A percentile compares a stretch with the other conserved stretches of the same genome.
Evolutionary conservation across 352 stramenopile genomes (phyloP).

Genomic region (Globisporangium emineosum): DNA sequence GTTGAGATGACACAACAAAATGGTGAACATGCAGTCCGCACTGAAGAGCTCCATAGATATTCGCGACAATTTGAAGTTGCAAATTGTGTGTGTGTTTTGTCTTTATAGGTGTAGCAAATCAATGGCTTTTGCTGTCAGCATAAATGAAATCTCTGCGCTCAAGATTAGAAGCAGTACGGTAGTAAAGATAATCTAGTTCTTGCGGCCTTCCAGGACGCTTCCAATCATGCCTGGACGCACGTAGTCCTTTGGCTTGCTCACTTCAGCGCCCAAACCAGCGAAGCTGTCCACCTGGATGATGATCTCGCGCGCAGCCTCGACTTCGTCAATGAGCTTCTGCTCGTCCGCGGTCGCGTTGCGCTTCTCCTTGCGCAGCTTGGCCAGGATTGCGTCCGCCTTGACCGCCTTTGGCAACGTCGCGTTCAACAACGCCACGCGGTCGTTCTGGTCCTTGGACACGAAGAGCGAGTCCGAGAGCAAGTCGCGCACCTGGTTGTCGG

Average conservation of each 20-base stretch:
- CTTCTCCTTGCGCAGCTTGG: constrained; percentile 93
- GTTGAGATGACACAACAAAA: no score
- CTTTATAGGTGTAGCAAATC: neutral
- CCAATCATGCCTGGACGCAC: constrained; percentile 83
- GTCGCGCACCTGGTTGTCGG: constrained; percentile 63
- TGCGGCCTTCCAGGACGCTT: constrained; percentile 40
- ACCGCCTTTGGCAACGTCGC: constrained; percentile 81
- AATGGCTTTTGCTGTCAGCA: constrained; percentile 1
- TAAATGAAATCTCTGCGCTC: constrained; percentile 19
- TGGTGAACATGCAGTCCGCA: no score
- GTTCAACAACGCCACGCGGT: constrained; percentile 76
- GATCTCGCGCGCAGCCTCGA: constrained; percentile 93
- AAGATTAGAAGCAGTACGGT: neutral
- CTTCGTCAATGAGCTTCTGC: constrained; percentile 93
- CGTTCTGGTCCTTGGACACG: constrained; percentile 58
- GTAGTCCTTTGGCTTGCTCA: constrained; percentile 81
- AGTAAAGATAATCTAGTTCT: constrained; percentile 23
- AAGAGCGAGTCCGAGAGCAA: constrained; percentile 77
- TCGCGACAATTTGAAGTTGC: no score
- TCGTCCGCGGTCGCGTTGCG: constrained; percentile 91
- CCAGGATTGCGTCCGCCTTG: constrained; percentile 92
- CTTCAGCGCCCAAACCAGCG: constrained; percentile 82
- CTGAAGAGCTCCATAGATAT: no score
- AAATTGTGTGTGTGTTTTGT: neutral
- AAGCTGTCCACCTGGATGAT: constrained; percentile 97